phyloP scores from a whole-genome alignment of 2,329 filamentous ascomycete species.

The Cadophora sp. region DNA sequence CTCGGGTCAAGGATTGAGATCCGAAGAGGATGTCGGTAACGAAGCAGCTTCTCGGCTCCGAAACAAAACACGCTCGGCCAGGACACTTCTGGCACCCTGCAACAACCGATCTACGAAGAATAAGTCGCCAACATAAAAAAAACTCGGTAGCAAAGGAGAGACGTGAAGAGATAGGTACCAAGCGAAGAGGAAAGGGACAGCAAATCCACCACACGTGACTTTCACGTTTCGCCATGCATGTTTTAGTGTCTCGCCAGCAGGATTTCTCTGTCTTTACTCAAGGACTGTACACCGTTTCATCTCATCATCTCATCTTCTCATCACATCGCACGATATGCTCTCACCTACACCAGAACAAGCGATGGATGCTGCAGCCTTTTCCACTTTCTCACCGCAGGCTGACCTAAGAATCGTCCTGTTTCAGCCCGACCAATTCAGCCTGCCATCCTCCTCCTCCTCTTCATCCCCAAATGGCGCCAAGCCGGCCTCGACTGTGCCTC shows the following conservation, averaged over 20 bases:
- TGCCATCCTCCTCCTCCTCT: background rate
- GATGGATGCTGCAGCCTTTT: background rate
- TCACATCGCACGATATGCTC: background rate
- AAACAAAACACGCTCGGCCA: too few species aligned
- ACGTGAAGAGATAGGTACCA: too few species aligned
- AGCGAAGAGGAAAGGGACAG: too few species aligned
- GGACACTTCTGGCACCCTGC: too few species aligned
- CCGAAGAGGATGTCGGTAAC: too few species aligned
- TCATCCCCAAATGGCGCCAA: background rate
- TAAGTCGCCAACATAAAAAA: too few species aligned
- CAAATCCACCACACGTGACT: background rate
- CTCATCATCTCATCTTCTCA: background rate
- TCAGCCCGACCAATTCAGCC: slow-evolving; percentile 10
- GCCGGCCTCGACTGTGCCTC: background rate
- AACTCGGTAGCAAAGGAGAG: too few species aligned
- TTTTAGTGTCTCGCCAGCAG: too few species aligned
- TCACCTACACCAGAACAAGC: background rate
- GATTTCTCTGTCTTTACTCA: background rate
- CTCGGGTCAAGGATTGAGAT: too few species aligned
- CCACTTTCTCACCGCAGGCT: background rate
- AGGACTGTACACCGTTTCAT: background rate
- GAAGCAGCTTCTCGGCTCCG: too few species aligned
- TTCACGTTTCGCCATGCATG: background rate
- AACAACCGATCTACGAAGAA: too few species aligned
- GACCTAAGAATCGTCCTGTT: background rate